Conservation (phyloP, 345 rosid genomes). For the Eucalyptus sp. region DNA sequence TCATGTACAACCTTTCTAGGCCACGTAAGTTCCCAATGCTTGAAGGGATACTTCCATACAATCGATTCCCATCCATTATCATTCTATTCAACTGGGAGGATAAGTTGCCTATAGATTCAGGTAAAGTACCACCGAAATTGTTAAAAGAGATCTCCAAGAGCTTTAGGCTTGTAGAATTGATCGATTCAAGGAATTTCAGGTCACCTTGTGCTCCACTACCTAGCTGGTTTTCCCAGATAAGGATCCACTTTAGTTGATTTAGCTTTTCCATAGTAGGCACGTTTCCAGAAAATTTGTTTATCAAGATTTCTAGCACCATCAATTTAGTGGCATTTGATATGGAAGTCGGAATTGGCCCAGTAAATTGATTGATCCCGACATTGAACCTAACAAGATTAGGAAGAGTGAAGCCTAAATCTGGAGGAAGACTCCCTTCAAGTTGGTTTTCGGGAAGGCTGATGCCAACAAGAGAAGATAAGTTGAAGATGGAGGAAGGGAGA, state of each 20-base stretch:
- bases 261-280: neutral
- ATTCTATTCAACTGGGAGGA: fast-evolving
- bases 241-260: neutral
- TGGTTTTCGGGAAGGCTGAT: neutral
- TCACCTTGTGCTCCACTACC: neutral
- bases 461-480: neutral
- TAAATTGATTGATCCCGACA: neutral
- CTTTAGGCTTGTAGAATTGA: neutral
- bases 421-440: conserved; percentile 5
- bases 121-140: no score
- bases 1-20: fast-evolving
- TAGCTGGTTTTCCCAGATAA: no score
- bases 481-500: neutral
- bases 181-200: neutral
- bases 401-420: neutral
- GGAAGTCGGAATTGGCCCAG: neutral
- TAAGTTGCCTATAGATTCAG: no score
- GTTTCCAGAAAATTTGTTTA: neutral
- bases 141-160: no score
- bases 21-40: no score
- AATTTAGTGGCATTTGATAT: conserved; percentile 6
- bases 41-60: no score
- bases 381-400: neutral
- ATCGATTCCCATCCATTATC: fast-evolving
- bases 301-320: neutral